These are phyloP conservation scores for Hyaloperonospora brassicae DNA, from an alignment of 352 stramenopile genomes.

Conservation along the genomic window DNA sequence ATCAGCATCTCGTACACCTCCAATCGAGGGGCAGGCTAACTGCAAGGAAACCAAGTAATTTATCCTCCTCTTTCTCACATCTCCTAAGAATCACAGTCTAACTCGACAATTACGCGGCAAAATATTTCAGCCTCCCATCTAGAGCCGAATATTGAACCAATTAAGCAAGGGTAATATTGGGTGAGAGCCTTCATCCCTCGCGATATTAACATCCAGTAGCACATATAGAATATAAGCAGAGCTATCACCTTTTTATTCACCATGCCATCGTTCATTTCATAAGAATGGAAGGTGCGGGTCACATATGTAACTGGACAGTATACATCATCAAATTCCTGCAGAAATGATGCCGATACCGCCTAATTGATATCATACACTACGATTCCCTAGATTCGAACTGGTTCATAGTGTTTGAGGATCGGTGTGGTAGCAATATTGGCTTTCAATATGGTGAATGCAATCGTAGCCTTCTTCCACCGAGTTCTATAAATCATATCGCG, in stretches of 20 bases:
- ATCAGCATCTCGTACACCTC: too few relatives aligned
- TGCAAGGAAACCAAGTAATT: not conserved
- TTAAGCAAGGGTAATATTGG: slow-evolving; percentile 5
- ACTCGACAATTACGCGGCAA: not conserved
- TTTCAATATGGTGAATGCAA: not conserved
- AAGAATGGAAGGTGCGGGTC: slow-evolving; percentile 7
- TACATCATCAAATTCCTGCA: slow-evolving; percentile 11
- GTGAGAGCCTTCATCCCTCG: slow-evolving; percentile 3
- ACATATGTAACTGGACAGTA: slow-evolving; percentile 12
- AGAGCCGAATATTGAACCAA: too few relatives aligned
- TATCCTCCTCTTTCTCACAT: not conserved
- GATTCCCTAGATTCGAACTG: too few relatives aligned
- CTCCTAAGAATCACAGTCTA: slow-evolving; percentile 3
- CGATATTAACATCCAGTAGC: slow-evolving; percentile 6
- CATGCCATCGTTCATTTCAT: slow-evolving; percentile 9
- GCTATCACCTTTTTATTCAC: slow-evolving; percentile 8
- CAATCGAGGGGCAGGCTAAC: too few relatives aligned
- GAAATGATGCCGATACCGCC: slow-evolving; percentile 6
- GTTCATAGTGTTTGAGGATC: not conserved
- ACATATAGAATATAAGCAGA: slow-evolving; percentile 2
- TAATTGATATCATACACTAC: slow-evolving; percentile 1
- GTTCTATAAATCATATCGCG: too few relatives aligned
- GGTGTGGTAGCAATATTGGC: not conserved
- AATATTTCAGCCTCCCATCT: too few relatives aligned
- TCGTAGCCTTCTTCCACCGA: not conserved